A percentile compares a stretch with the other conserved stretches of the same genome.
Conservation (phyloP, 2,329 filamentous ascomycete species). For the Penicillium sp. region DNA sequence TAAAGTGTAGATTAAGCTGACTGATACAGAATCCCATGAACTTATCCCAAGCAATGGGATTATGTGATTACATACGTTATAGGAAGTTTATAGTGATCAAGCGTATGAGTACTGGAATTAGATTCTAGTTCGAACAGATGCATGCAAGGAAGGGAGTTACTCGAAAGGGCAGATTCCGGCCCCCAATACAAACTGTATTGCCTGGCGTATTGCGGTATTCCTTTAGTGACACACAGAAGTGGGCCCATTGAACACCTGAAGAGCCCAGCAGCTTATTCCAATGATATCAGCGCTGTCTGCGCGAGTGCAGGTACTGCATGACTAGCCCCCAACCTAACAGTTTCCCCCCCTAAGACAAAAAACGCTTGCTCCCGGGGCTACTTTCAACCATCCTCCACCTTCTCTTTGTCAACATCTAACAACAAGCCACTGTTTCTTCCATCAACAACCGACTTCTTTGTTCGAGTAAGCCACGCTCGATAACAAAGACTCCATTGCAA, state of each 20-base stretch:
- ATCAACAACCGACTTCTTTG: not conserved
- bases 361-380: not conserved
- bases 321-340: not conserved
- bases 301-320: constrained; percentile 1
- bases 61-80: not conserved
- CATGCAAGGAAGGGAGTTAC: not conserved
- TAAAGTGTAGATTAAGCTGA: not conserved
- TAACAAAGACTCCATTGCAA: not conserved
- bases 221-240: not conserved
- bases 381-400: not conserved
- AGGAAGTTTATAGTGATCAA: not conserved
- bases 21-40: not conserved
- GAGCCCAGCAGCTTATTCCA: constrained; percentile 1
- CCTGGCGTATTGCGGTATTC: not conserved
- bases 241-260: not conserved
- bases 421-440: not conserved
- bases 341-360: not conserved
- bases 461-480: not conserved
- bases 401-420: not conserved
- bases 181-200: not conserved
- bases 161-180: not conserved
- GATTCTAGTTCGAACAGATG: not conserved
- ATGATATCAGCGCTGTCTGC: constrained; percentile 2
- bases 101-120: not conserved
- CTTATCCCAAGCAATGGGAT: not conserved